A percentile compares a stretch with the other conserved stretches of the same genome.
Conservation (phyloP, 2,329 filamentous ascomycete species). For the Fusarium torulosum region DNA sequence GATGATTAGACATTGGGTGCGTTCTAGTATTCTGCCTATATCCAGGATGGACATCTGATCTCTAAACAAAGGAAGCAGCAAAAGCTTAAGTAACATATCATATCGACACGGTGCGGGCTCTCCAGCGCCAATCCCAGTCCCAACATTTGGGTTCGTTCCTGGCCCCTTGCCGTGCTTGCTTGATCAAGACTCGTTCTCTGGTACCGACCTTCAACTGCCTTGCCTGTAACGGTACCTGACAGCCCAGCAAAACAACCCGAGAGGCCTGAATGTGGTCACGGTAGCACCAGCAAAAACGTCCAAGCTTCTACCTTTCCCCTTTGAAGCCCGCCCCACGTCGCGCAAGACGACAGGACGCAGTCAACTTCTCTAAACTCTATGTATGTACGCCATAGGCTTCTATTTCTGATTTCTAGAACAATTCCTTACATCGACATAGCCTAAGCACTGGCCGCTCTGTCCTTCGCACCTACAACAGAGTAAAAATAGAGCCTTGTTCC, state of each 20-base stretch:
- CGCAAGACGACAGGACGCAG: conserved; percentile 26
- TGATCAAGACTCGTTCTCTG: conserved; percentile 18
- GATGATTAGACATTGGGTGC: background rate
- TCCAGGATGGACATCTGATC: too few species aligned
- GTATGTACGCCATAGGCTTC: conserved; percentile 11
- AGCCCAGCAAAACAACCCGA: conserved; percentile 26
- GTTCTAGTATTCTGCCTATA: too few species aligned
- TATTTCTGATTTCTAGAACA: conserved; percentile 40
- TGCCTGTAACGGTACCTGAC: conserved; percentile 12
- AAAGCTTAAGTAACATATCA: background rate
- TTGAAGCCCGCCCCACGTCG: conserved; percentile 39
- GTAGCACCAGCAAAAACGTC: conserved; percentile 37
- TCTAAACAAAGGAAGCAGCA: too few species aligned
- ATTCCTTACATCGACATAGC: conserved; percentile 27
- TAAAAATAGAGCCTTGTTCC: conserved; percentile 31
- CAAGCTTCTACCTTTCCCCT: conserved; percentile 42
- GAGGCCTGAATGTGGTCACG: conserved; percentile 4
- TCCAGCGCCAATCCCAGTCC: conserved; percentile 19
- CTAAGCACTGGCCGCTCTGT: conserved; percentile 14
- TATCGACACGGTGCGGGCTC: conserved; percentile 41
- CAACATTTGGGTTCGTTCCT: conserved; percentile 24
- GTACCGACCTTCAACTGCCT: conserved; percentile 1
- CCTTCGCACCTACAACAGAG: conserved; percentile 10
- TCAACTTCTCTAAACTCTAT: conserved; percentile 16
- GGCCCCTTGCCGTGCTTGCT: conserved; percentile 40